Evolutionary conservation across 306 rosid genomes (phyloP).

Genomic region (Oxytropis ochrocephala): DNA sequence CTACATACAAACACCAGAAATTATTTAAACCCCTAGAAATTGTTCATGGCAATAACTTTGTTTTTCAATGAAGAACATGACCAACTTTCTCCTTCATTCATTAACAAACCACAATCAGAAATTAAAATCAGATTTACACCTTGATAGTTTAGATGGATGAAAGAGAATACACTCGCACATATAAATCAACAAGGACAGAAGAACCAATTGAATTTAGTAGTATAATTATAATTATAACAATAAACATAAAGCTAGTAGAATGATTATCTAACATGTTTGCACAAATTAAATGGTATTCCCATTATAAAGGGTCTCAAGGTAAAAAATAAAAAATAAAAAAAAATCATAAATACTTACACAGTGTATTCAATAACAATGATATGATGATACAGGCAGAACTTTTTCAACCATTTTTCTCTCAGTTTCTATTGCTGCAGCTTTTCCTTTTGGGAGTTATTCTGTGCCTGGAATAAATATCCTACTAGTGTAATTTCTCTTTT

Average conservation of each 20-base stretch:
- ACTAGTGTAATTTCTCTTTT: conserved; percentile 19
- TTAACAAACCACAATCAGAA: background rate
- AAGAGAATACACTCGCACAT: background rate
- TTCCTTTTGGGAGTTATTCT: background rate
- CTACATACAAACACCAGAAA: too few relatives aligned
- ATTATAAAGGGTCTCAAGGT: conserved; percentile 11
- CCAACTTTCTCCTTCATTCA: background rate
- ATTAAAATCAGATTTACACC: background rate
- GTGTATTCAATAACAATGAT: conserved; percentile 17
- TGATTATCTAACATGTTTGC: conserved; percentile 9
- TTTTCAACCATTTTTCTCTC: conserved; percentile 16
- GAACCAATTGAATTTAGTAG: background rate
- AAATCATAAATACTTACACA: conserved; percentile 29
- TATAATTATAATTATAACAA: background rate
- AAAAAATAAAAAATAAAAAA: too few relatives aligned
- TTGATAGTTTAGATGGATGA: background rate
- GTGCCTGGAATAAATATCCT: conserved; percentile 34
- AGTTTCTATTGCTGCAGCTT: conserved; percentile 13
- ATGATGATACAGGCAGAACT: conserved; percentile 16
- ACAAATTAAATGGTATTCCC: conserved; percentile 15
- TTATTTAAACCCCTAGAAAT: too few relatives aligned
- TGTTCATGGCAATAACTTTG: too few relatives aligned
- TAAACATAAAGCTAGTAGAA: background rate
- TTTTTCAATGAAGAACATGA: too few relatives aligned
- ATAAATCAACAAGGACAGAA: background rate